These are phyloP conservation scores for Blastobotrys arbuscula DNA, from an alignment of 1,139 yeast species.

Conservation along the genomic window DNA sequence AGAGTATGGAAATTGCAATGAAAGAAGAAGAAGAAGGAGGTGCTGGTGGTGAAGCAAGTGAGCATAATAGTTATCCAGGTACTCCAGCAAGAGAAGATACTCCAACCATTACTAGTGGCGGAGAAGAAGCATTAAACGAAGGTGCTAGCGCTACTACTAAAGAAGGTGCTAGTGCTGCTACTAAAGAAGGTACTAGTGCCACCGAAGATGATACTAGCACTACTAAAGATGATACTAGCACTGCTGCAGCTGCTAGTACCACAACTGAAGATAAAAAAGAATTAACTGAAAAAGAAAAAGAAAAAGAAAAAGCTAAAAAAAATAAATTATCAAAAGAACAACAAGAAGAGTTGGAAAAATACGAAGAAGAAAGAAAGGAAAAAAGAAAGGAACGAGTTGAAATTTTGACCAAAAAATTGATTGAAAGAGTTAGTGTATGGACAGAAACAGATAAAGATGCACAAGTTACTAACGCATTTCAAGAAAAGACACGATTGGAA, in stretches of 20 bases:
- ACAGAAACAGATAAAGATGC: conserved; percentile 77
- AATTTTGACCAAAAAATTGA: conserved; percentile 56
- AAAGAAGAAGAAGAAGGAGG: conserved; percentile 68
- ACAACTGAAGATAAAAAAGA: not conserved
- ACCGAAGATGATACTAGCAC: too few relatives aligned
- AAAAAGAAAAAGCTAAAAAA: conserved; percentile 26
- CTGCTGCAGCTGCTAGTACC: conserved; percentile 3
- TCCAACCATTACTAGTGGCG: not conserved
- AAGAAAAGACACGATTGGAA: conserved; percentile 66
- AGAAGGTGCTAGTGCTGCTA: not conserved
- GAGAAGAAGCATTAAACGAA: not conserved
- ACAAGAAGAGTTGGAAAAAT: conserved; percentile 63
- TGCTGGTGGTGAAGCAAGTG: not conserved
- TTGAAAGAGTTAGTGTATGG: conserved; percentile 62
- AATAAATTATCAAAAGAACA: conserved; percentile 36
- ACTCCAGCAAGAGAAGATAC: not conserved
- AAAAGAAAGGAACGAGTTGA: conserved; percentile 70
- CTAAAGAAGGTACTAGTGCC: conserved; percentile 2
- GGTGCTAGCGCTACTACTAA: not conserved
- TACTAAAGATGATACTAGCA: conserved; percentile 9
- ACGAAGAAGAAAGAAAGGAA: conserved; percentile 69
- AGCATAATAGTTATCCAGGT: not conserved
- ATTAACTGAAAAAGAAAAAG: conserved; percentile 24
- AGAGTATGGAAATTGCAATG: conserved; percentile 66
- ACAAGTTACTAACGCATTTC: conserved; percentile 64